Conservation (phyloP, 371 early-diverging fungal genomes). For the Rhizopus microsporus region DNA sequence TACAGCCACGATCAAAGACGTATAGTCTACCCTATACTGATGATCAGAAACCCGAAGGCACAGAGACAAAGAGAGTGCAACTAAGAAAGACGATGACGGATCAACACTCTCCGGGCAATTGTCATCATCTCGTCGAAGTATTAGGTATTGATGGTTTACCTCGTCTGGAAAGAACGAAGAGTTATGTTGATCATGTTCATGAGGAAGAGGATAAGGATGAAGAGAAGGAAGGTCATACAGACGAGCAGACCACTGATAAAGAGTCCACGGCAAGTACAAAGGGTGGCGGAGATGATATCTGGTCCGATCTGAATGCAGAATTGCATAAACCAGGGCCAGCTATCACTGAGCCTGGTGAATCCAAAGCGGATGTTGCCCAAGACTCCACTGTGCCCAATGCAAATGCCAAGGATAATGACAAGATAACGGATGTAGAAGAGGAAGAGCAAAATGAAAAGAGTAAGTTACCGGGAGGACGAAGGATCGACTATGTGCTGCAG, state of each 20-base stretch:
- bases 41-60: conserved; percentile 1
- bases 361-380: conserved; percentile 34
- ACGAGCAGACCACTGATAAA: background rate
- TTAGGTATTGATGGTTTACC: conserved; percentile 42
- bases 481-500: conserved; percentile 49
- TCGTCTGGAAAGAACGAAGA: conserved; percentile 21
- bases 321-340: conserved; percentile 41
- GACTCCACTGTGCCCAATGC: conserved; percentile 29
- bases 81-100: conserved; percentile 20
- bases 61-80: background rate
- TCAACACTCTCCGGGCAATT: background rate
- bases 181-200: background rate
- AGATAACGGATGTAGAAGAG: conserved; percentile 8
- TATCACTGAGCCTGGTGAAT: conserved; percentile 34
- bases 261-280: background rate
- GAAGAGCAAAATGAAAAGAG: conserved; percentile 19
- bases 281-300: conserved; percentile 15
- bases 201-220: background rate
- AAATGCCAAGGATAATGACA: conserved; percentile 13
- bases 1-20: conserved; percentile 16
- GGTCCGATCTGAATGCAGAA: conserved; percentile 37
- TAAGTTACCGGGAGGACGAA: conserved; percentile 31
- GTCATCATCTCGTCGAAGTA: conserved; percentile 45
- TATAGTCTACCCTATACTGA: background rate
- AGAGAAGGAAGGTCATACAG: conserved; percentile 1